Evolutionary conservation across 352 stramenopile genomes (phyloP), one percentile per base, ranked within the genome.

Genomic region (Plasmopara halstedii): DNA sequence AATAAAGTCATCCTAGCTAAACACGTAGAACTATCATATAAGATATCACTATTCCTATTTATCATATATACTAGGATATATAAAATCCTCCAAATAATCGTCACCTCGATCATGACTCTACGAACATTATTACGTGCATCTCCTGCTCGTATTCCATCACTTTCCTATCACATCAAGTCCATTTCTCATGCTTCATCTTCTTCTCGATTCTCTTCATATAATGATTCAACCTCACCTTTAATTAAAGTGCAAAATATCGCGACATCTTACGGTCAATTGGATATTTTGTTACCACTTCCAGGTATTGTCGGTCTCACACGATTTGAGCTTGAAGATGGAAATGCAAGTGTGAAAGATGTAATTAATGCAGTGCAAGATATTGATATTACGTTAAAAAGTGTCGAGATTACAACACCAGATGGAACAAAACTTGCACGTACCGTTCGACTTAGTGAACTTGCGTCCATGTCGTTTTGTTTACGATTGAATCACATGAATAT

Each of bases 401-500:
- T 89, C 29, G 70, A 83, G 19, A 46, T 84, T n/a, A 76, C 76
- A 6, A 84, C 71, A 15, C 62, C 52, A n/a, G 72, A 85, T 32
- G 75, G 78, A 45, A 75, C 65, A 15, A 86, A 82, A 21, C 49
- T 89, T 42, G 73, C 75, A 37, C 77, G 75, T 35, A 85, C 66
- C 6, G 73, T 85, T 43, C 69, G 73, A 14, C 44, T 90, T 6
- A 42, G 50, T 7, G 75, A 85, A 44, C 64, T 90, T 34, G 76
- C 69, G 33, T 56, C 59, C 41, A 81, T 88, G 65, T 22, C 70
- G 15, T 85, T 90, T 49, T 79, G 82, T 42, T 42, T 90, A 23
- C 67, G 73, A 6, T 52, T 90, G 10, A 86, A 90, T 56, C 63
- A 85, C 42, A 60, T 84, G 17, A 73, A 77, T 47, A 50, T 85